Conservation (phyloP, 2,329 filamentous ascomycete species). For the Colletotrichum limetticola region DNA sequence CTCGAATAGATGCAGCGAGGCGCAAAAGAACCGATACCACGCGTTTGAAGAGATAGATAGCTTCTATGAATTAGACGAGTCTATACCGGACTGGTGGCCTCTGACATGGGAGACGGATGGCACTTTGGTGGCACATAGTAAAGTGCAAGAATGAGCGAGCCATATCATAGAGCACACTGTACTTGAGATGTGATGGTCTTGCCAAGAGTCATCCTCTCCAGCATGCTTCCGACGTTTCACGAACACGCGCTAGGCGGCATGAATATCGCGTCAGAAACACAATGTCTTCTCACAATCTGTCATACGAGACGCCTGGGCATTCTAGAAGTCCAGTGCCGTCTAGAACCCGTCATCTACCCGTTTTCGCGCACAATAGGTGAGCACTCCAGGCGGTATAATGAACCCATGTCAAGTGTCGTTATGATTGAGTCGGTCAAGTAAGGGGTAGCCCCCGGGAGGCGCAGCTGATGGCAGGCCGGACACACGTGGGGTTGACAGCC, state of each 20-base stretch:
- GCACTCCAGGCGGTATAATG: neutral
- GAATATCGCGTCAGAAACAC: constrained; percentile 13
- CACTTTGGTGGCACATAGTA: neutral
- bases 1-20: neutral
- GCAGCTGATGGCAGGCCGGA: constrained; percentile 20
- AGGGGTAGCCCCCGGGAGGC: neutral
- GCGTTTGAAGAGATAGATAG: neutral
- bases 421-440: neutral
- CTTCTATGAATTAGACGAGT: neutral
- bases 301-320: neutral
- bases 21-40: neutral
- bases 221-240: neutral
- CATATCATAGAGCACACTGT: neutral
- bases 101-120: neutral
- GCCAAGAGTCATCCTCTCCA: neutral
- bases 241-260: neutral
- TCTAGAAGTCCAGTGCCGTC: neutral
- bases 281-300: neutral
- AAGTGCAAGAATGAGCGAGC: neutral
- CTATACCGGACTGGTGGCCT: neutral
- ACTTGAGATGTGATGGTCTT: neutral
- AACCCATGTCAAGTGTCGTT: constrained; percentile 11
- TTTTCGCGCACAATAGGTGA: neutral
- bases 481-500: constrained; percentile 7
- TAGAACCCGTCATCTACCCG: neutral